These are phyloP conservation scores for Trypanosoma platydactyli DNA, from an alignment of 208 protist genomes.

Conservation along the genomic window DNA sequence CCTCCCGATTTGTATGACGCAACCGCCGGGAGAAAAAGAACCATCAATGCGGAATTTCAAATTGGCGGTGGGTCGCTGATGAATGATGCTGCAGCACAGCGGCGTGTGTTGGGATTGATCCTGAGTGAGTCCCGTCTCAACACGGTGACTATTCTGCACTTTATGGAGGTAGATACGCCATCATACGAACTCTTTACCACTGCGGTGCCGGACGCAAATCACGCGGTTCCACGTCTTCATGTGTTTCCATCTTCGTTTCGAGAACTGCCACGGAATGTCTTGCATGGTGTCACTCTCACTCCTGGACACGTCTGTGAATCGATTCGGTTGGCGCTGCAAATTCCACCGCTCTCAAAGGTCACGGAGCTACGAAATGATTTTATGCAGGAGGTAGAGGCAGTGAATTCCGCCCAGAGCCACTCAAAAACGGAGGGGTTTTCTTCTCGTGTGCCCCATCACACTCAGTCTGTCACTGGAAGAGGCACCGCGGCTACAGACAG, in stretches of 20 bases:
- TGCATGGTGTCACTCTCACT: constrained; percentile 39
- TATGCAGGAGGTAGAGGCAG: constrained; percentile 35
- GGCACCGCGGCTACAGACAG: neutral
- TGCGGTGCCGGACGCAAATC: constrained; percentile 31
- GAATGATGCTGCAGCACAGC: constrained; percentile 44
- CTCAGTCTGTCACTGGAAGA: neutral
- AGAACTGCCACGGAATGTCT: constrained; percentile 26
- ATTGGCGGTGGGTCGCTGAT: constrained; percentile 3
- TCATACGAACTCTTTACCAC: constrained; percentile 44
- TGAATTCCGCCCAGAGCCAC: constrained; percentile 4
- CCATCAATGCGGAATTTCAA: constrained; percentile 7
- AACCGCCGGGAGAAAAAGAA: constrained; percentile 1
- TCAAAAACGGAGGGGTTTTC: neutral
- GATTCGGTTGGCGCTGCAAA: constrained; percentile 18
- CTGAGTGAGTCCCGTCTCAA: constrained; percentile 39
- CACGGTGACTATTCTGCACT: constrained; percentile 40
- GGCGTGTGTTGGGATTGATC: constrained; percentile 38
- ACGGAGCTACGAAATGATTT: constrained; percentile 17
- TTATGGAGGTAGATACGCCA: constrained; percentile 48
- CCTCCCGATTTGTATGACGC: constrained; percentile 14
- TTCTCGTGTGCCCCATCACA: neutral
- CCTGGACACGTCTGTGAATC: constrained; percentile 35
- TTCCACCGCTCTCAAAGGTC: constrained; percentile 9
- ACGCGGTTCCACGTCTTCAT: constrained; percentile 46
- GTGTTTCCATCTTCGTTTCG: constrained; percentile 41